These are phyloP conservation scores for Wallacemonas sp. DNA, from an alignment of 208 protist genomes.

Conservation along the genomic window DNA sequence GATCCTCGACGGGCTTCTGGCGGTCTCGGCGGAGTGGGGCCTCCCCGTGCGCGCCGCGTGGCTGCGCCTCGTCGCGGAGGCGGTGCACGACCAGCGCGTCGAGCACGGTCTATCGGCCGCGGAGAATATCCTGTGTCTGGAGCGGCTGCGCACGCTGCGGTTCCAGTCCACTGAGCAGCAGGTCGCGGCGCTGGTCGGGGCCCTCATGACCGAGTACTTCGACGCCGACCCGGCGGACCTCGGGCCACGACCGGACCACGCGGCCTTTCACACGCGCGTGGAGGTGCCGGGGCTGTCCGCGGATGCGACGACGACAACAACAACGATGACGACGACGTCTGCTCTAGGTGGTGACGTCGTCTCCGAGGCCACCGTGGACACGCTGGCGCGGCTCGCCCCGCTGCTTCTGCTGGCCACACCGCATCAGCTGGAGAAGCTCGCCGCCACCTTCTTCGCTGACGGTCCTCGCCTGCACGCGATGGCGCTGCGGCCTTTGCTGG, in stretches of 20 bases:
- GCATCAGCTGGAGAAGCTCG: conserved; percentile 52
- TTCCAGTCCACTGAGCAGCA: conserved; percentile 26
- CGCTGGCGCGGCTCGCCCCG: conserved; percentile 44
- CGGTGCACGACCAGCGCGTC: background rate
- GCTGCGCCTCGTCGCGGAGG: conserved; percentile 11
- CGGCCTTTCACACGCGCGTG: background rate
- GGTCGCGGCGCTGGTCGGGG: conserved; percentile 25
- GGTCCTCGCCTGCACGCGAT: conserved; percentile 35
- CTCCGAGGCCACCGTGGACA: conserved; percentile 33
- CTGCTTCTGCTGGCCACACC: conserved; percentile 44
- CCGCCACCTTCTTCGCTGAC: conserved; percentile 30
- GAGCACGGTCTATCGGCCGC: conserved; percentile 19
- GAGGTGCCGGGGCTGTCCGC: too few relatives aligned
- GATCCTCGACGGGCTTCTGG: conserved; percentile 22
- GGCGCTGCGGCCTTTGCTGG: conserved; percentile 56
- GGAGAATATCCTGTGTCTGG: conserved; percentile 22
- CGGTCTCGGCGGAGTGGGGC: conserved; percentile 17
- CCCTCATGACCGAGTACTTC: conserved; percentile 19
- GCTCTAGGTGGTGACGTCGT: too few relatives aligned
- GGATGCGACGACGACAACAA: too few relatives aligned
- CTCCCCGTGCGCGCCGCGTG: conserved; percentile 11
- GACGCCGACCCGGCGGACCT: background rate
- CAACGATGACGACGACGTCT: too few relatives aligned
- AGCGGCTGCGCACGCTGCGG: conserved; percentile 19
- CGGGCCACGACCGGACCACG: background rate